A percentile compares a stretch with the other conserved stretches of the same genome.
Conservation (phyloP, 108 stramenopile genomes). For the Skeletonema costatum region DNA sequence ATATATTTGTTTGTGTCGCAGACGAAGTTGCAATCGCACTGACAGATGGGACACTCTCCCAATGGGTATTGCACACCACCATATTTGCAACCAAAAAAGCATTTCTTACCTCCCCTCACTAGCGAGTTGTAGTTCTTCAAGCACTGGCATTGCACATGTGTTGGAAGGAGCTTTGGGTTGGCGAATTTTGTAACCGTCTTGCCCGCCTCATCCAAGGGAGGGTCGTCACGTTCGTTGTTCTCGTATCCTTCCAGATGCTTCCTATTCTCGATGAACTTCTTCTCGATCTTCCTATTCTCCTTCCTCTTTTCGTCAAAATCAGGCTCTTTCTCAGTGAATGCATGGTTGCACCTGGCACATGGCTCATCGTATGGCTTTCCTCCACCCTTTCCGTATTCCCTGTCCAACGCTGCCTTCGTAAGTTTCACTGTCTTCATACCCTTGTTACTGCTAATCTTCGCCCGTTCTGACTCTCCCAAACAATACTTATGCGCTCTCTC, state of each 20-base stretch:
- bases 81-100: background rate
- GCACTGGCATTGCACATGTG: background rate
- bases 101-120: background rate
- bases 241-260: background rate
- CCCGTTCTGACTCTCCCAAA: background rate
- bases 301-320: background rate
- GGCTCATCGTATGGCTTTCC: background rate
- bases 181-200: background rate
- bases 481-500: background rate
- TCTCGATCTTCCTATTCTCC: background rate
- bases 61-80: background rate
- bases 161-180: background rate
- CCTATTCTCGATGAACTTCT: background rate
- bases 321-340: background rate
- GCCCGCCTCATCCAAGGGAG: background rate
- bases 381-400: background rate
- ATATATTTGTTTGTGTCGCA: background rate
- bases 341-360: conserved; percentile 1
- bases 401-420: background rate
- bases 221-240: background rate
- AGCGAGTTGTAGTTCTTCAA: background rate
- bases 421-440: background rate
- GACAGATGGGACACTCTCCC: background rate
- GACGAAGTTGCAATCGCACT: background rate
- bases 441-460: background rate